Evolutionary conservation across 768 basidiomycete genomes (phyloP).

Genomic region (Boletus reticulatus): DNA sequence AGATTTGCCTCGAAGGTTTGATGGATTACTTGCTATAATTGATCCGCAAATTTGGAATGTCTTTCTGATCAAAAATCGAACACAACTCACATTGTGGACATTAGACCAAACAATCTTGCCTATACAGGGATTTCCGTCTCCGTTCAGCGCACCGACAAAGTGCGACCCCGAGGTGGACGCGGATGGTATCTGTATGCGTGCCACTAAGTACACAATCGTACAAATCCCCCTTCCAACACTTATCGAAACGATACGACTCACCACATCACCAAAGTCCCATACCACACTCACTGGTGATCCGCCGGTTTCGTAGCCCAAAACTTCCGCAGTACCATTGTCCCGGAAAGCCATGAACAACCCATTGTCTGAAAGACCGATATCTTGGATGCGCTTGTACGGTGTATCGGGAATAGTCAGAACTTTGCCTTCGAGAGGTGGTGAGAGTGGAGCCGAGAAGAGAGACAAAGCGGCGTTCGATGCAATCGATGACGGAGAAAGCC

Average conservation of each 20-base stretch:
- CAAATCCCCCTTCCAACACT: too few species aligned
- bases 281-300: conserved; percentile 42
- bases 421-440: conserved; percentile 50
- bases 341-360: conserved; percentile 63
- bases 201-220: background rate
- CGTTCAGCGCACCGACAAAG: conserved; percentile 57
- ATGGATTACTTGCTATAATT: conserved; percentile 48
- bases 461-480: conserved; percentile 10
- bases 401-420: conserved; percentile 40
- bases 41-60: background rate
- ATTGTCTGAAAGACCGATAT: conserved; percentile 54
- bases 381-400: conserved; percentile 52
- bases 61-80: background rate
- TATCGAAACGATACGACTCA: conserved; percentile 25
- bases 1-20: conserved; percentile 52
- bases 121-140: conserved; percentile 51
- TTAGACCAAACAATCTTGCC: conserved; percentile 70
- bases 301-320: conserved; percentile 45
- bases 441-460: conserved; percentile 41
- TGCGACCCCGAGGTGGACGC: conserved; percentile 44
- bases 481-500: conserved; percentile 32
- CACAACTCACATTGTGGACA: conserved; percentile 43
- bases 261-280: conserved; percentile 58
- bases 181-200: conserved; percentile 38
- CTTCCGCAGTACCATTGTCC: conserved; percentile 52